A percentile compares a stretch with the other conserved stretches of the same genome.
These are phyloP conservation scores for Parathielavia appendiculata DNA, from an alignment of 495 filamentous ascomycete genomes.

Conservation along the genomic window DNA sequence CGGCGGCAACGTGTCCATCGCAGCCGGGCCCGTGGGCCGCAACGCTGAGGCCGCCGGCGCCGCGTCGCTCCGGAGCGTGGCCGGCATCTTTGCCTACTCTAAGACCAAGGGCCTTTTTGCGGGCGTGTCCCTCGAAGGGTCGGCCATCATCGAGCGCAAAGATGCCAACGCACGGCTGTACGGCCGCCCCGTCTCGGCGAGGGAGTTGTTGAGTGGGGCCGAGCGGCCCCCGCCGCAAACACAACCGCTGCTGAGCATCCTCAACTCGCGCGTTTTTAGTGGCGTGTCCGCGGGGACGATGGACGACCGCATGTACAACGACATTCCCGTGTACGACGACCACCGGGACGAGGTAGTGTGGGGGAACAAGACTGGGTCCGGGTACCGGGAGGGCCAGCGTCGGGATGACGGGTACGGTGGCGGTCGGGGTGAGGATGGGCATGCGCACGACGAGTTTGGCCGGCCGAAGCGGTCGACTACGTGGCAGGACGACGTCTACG, in stretches of 20 bases:
- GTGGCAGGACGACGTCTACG: conserved; percentile 88
- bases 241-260: conserved; percentile 73
- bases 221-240: conserved; percentile 76
- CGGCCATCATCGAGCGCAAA: conserved; percentile 81
- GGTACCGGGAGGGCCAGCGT: conserved; percentile 67
- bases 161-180: conserved; percentile 98
- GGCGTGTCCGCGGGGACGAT: conserved; percentile 44
- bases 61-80: conserved; percentile 81
- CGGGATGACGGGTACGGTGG: conserved; percentile 44
- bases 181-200: conserved; percentile 71
- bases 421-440: conserved; percentile 40
- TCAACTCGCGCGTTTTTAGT: conserved; percentile 78
- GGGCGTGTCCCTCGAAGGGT: conserved; percentile 89
- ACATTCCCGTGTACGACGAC: conserved; percentile 87
- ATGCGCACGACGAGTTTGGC: conserved; percentile 37
- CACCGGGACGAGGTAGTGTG: conserved; percentile 87
- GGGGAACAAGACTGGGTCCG: conserved; percentile 72
- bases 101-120: conserved; percentile 98
- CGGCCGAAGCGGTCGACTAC: conserved; percentile 65
- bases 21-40: conserved; percentile 85
- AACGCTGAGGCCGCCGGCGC: conserved; percentile 96
- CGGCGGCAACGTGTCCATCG: conserved; percentile 93
- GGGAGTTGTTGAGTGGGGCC: conserved; percentile 69
- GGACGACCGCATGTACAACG: conserved; percentile 82
- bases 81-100: conserved; percentile 90